Conservation (phyloP, 495 filamentous ascomycete species). For the Penicillium nucicola region DNA sequence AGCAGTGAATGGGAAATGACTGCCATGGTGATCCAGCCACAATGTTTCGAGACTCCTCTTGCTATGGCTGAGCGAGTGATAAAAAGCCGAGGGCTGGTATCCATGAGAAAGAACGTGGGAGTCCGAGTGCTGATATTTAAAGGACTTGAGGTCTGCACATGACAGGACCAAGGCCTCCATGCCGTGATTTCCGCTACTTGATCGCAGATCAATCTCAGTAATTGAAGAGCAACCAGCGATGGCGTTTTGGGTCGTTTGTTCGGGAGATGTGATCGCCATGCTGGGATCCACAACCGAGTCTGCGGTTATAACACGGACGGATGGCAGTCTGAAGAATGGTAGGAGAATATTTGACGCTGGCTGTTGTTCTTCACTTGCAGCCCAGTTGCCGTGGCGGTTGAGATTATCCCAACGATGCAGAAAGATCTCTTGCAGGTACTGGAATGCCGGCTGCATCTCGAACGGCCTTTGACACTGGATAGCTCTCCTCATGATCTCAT, state of each 20-base stretch:
- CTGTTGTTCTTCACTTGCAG: neutral
- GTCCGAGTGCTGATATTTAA: slow-evolving; percentile 39
- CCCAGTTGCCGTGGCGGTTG: neutral
- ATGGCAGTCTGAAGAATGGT: slow-evolving; percentile 29
- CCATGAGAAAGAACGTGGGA: slow-evolving; percentile 22
- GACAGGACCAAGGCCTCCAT: slow-evolving; percentile 22
- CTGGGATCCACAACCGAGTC: slow-evolving; percentile 28
- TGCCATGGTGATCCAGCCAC: slow-evolving; percentile 33
- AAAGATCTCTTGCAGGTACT: slow-evolving; percentile 17
- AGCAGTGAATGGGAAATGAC: slow-evolving; percentile 31
- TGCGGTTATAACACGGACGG: slow-evolving; percentile 24
- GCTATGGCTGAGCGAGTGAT: slow-evolving; percentile 23
- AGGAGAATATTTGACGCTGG: slow-evolving; percentile 8
- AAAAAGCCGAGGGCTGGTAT: slow-evolving; percentile 29
- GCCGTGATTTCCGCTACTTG: slow-evolving; percentile 29
- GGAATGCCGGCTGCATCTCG: slow-evolving; percentile 13
- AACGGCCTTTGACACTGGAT: slow-evolving; percentile 19
- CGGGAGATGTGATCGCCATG: neutral
- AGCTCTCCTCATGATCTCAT: slow-evolving; percentile 21
- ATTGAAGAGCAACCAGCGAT: slow-evolving; percentile 13
- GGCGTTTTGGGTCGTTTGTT: neutral
- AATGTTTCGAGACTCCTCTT: slow-evolving; percentile 27
- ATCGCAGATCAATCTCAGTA: slow-evolving; percentile 24
- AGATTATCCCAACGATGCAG: slow-evolving; percentile 16
- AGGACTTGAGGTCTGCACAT: slow-evolving; percentile 27